A percentile compares a stretch with the other conserved stretches of the same genome.
Evolutionary conservation across 805 yeast genomes (phyloP).

Genomic region (Starmerella scarabaei): DNA sequence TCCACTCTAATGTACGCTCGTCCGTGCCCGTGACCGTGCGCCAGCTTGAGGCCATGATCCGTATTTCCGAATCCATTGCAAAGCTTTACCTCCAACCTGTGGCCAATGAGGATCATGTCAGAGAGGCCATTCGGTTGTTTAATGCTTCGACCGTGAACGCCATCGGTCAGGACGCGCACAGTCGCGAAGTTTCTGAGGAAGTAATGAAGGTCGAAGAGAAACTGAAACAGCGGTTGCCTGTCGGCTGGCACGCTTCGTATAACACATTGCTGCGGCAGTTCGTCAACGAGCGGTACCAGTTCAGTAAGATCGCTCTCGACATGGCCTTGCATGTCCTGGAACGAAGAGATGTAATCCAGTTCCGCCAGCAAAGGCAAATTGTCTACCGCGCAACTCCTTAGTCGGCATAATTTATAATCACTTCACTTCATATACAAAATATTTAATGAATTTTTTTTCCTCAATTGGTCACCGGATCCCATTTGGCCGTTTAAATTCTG

Average conservation of each 20-base stretch:
- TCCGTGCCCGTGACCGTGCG: conserved; percentile 95
- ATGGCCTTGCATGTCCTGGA: conserved; percentile 65
- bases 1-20: conserved; percentile 72
- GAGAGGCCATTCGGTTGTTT: conserved; percentile 86
- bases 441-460: not conserved
- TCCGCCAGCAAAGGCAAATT: conserved; percentile 75
- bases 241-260: conserved; percentile 91
- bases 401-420: conserved; percentile 3
- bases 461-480: too few species aligned
- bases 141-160: conserved; percentile 98
- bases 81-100: conserved; percentile 70
- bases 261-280: conserved; percentile 73
- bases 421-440: not conserved
- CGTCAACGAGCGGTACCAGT: conserved; percentile 30
- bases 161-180: conserved; percentile 46
- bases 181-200: conserved; percentile 38
- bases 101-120: conserved; percentile 81
- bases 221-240: conserved; percentile 77
- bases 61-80: conserved; percentile 90
- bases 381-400: conserved; percentile 65
- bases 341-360: conserved; percentile 73
- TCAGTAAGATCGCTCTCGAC: conserved; percentile 50
- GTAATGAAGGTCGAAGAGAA: conserved; percentile 72
- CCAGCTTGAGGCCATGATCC: conserved; percentile 92
- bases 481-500: too few species aligned